Evolutionary conservation across 116 monocot genomes (phyloP).

Genomic region (Trichopus zeylanicus): DNA sequence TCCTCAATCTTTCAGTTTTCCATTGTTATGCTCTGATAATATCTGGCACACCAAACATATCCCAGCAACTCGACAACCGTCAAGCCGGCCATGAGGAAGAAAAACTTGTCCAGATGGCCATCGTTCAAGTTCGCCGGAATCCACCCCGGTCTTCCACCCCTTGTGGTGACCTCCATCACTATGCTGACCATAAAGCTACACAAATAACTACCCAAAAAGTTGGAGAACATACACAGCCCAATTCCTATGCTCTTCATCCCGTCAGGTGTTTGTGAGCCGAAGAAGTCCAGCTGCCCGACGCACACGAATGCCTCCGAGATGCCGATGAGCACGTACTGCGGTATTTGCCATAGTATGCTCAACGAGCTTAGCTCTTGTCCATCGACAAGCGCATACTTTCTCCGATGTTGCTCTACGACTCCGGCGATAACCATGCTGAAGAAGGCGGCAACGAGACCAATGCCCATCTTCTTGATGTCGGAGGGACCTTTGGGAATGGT

Average conservation of each 20-base stretch:
- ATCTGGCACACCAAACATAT: slow-evolving; percentile 16
- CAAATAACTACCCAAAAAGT: slow-evolving; percentile 16
- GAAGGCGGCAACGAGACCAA: slow-evolving; percentile 11
- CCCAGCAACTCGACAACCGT: slow-evolving; percentile 8
- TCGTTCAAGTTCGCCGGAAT: slow-evolving; percentile 21
- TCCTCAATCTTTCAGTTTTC: slow-evolving; percentile 2
- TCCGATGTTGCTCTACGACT: slow-evolving; percentile 15
- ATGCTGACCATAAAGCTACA: slow-evolving; percentile 13
- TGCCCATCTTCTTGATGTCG: slow-evolving; percentile 19
- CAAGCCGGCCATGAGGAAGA: slow-evolving; percentile 18
- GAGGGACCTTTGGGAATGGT: slow-evolving; percentile 1
- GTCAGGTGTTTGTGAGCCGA: slow-evolving; percentile 20
- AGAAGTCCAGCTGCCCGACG: slow-evolving; percentile 24
- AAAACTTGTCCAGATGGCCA: slow-evolving; percentile 23
- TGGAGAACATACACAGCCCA: slow-evolving; percentile 17
- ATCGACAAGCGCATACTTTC: background rate
- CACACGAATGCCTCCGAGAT: slow-evolving; percentile 23
- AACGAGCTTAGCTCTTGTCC: slow-evolving; percentile 10
- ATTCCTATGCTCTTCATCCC: slow-evolving; percentile 26
- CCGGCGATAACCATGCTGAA: slow-evolving; percentile 9
- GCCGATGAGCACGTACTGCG: slow-evolving; percentile 25
- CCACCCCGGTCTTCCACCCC: slow-evolving; percentile 16
- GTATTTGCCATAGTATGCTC: slow-evolving; percentile 25
- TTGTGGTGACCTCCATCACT: slow-evolving; percentile 21
- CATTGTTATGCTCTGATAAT: slow-evolving; percentile 12